Conservation (phyloP, 139 green algal genomes). For the Medakamo hakoo region DNA sequence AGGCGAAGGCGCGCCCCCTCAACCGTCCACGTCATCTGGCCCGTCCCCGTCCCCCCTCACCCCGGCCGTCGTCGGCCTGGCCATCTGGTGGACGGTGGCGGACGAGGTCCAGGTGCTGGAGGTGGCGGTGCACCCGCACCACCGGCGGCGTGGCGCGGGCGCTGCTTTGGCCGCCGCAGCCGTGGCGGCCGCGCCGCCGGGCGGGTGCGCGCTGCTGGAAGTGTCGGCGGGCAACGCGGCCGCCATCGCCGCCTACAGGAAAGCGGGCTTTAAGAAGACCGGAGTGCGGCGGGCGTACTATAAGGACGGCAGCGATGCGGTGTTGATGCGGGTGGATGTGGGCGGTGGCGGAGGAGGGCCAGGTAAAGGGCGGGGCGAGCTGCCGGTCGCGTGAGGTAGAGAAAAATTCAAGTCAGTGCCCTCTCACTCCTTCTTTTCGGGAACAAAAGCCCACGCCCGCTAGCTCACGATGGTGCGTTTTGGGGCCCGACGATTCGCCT, state of each 20-base stretch:
- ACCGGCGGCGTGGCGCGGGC: too few relatives aligned
- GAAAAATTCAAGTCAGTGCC: neutral
- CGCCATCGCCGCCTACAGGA: neutral
- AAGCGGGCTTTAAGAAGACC: neutral
- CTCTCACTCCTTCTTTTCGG: too few relatives aligned
- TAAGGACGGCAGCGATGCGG: neutral
- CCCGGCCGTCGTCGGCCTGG: neutral
- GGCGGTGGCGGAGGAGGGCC: neutral
- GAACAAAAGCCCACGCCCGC: too few relatives aligned
- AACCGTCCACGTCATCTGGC: too few relatives aligned
- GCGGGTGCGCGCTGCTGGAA: neutral
- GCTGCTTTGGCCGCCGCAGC: neutral
- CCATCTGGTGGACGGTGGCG: neutral
- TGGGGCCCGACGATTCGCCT: too few relatives aligned
- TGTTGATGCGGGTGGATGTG: neutral
- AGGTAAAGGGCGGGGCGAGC: too few relatives aligned
- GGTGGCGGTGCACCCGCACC: neutral
- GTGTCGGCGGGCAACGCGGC: neutral
- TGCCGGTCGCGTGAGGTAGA: too few relatives aligned
- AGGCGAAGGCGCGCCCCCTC: too few relatives aligned
- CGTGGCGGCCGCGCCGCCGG: neutral
- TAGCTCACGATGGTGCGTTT: too few relatives aligned
- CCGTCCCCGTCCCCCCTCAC: neutral
- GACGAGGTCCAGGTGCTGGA: neutral
- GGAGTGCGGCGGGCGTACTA: neutral